Evolutionary conservation across 768 basidiomycete species (phyloP), one percentile per base, ranked within the genome.

Genomic region (Auriculariales sp.): DNA sequence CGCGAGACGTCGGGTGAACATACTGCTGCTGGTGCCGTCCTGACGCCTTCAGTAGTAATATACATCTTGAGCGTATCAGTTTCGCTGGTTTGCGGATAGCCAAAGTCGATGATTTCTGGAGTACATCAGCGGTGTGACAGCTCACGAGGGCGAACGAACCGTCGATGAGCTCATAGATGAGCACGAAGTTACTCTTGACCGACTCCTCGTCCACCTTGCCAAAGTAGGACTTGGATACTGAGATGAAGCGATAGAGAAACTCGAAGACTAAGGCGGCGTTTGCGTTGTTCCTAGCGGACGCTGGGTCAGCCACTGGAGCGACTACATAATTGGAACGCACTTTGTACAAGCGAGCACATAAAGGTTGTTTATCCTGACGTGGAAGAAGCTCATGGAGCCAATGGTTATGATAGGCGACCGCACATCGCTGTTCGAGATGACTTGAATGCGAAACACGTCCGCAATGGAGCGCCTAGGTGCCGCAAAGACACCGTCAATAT

Each of bases 71-170:
- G 71, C 1, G 95, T 94, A 62, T 99, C 95, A 44, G 87, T 90
- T 65, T 99, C 95, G 54, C 94, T 95, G 62, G 97, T 99, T 66
- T 99, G 95, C 15, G 95, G 95, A 66, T 93, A 99, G 47, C 95
- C 95, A 65, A 97, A 98, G 67, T 99, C 95, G 62, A 86, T 85
- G 67, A 98, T 98, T 66, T 99, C 95, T 84, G n/a, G 2, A 48
- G 31, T 14, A 24, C 42, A 29, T 49, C 49, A 53, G 34, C 29
- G 25, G 39, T n/a, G 32, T 24, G 35, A 6, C 32, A 24, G 32
- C 34, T 49, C 9, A 15, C 29, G 44, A 19, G 22, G 31, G 3
- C 12, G 3, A 2, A 62, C 78, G 52, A 53, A 92, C 94, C 94
- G 60, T 99, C 95, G 56, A 98, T 85, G 34, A 99, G 75, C 66